Evolutionary conservation across 2,329 filamentous ascomycete genomes (phyloP).

Genomic region (Uncinocarpus reesii): DNA sequence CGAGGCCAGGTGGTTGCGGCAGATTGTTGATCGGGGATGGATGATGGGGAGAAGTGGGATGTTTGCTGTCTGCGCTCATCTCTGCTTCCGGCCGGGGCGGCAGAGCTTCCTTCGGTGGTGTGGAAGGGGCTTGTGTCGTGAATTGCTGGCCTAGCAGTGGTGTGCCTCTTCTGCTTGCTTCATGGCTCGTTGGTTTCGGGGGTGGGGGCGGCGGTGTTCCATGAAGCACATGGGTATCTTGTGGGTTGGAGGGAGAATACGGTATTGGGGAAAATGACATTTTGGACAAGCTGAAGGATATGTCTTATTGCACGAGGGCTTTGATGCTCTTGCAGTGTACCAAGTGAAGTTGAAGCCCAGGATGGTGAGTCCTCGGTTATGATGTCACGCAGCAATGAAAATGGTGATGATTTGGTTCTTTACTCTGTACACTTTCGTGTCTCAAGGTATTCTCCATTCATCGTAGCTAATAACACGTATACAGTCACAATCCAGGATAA

Average conservation of each 20-base stretch:
- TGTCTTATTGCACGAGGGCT: no score
- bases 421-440: no score
- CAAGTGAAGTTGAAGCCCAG: no score
- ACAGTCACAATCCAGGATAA: no score
- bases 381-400: no score
- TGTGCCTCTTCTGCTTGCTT: slow-evolving; percentile 56
- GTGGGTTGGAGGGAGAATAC: neutral
- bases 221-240: slow-evolving; percentile 19
- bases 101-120: slow-evolving; percentile 24
- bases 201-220: slow-evolving; percentile 58
- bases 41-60: slow-evolving; percentile 14
- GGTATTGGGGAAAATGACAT: slow-evolving; percentile 9
- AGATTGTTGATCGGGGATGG: slow-evolving; percentile 17
- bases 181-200: slow-evolving; percentile 61
- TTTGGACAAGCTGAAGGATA: neutral
- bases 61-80: slow-evolving; percentile 11
- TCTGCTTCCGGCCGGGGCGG: slow-evolving; percentile 14
- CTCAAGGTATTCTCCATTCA: no score
- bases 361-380: no score
- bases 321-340: no score
- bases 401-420: no score
- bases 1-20: slow-evolving; percentile 34
- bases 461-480: no score
- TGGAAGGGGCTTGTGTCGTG: slow-evolving; percentile 34
- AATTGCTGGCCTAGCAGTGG: slow-evolving; percentile 42